Percentiles rank a stretch among this genome's conserved stretches.
Evolutionary conservation across 352 stramenopile species (phyloP).

Genomic region (Phytophthora syringae): DNA sequence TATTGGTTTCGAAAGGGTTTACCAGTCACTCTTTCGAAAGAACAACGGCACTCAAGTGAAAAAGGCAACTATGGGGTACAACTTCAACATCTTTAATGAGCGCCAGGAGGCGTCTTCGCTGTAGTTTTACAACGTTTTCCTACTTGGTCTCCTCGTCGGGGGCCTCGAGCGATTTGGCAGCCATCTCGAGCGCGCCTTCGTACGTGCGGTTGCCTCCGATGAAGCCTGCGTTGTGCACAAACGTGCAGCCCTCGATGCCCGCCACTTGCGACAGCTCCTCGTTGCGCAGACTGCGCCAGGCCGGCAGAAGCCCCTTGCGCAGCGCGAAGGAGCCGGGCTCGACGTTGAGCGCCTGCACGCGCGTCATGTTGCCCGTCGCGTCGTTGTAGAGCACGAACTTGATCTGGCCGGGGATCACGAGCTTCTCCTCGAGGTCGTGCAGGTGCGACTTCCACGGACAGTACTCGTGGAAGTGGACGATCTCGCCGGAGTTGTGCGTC

Average conservation of each 20-base stretch:
- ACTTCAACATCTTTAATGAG: no score
- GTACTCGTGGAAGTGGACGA: slow-evolving; percentile 92
- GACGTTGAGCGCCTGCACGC: slow-evolving; percentile 96
- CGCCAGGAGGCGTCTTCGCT: neutral
- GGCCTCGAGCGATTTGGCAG: slow-evolving; percentile 64
- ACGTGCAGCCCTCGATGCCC: slow-evolving; percentile 98
- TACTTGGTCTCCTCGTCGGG: slow-evolving; percentile 32
- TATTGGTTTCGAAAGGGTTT: slow-evolving; percentile 4
- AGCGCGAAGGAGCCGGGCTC: slow-evolving; percentile 94
- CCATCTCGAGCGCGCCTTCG: slow-evolving; percentile 96
- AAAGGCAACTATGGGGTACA: no score
- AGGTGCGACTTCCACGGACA: slow-evolving; percentile 97
- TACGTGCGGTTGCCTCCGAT: slow-evolving; percentile 98
- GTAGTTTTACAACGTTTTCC: neutral
- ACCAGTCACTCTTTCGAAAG: neutral
- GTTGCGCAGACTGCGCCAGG: slow-evolving; percentile 96
- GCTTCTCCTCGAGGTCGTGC: slow-evolving; percentile 95
- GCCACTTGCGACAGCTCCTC: slow-evolving; percentile 99
- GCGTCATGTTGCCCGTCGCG: slow-evolving; percentile 92
- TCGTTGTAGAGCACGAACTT: slow-evolving; percentile 99
- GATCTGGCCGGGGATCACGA: slow-evolving; percentile 87
- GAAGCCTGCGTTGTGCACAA: slow-evolving; percentile 98
- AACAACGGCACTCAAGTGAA: no score
- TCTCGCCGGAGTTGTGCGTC: slow-evolving; percentile 92
- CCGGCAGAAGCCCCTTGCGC: slow-evolving; percentile 88